Evolutionary conservation across 257 asterid species (phyloP).

Genomic region (Misopates orontium): DNA sequence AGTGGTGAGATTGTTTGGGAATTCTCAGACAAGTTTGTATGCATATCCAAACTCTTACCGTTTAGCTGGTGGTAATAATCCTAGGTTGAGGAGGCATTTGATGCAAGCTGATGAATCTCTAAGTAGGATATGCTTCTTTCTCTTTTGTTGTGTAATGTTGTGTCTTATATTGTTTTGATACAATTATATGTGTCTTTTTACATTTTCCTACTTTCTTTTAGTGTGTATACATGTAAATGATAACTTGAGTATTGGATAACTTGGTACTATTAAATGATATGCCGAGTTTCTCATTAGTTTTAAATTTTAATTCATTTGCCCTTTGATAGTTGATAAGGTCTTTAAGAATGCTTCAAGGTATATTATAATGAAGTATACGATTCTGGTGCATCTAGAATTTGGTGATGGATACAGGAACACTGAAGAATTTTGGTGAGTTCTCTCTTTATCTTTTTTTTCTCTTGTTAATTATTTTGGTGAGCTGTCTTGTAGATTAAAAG

Average conservation of each 20-base stretch:
- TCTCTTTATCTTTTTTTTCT: no score
- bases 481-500: no score
- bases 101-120: conserved; percentile 54
- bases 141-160: conserved; percentile 51
- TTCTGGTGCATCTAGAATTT: neutral
- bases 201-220: no score
- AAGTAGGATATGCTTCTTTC: conserved; percentile 55
- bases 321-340: neutral
- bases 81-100: conserved; percentile 51
- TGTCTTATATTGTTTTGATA: conserved; percentile 58
- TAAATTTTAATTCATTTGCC: no score
- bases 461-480: no score
- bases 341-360: neutral
- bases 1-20: conserved; percentile 55
- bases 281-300: neutral
- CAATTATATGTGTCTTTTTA: neutral
- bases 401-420: no score
- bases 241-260: no score
- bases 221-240: no score
- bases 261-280: no score
- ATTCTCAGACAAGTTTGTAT: conserved; percentile 42
- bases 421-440: no score
- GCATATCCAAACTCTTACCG: conserved; percentile 52
- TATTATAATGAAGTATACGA: neutral
- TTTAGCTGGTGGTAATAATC: conserved; percentile 37